Evolutionary conservation across 768 basidiomycete genomes (phyloP), one percentile per base, ranked within the genome.

Genomic region (Pleurotus ostreatus): DNA sequence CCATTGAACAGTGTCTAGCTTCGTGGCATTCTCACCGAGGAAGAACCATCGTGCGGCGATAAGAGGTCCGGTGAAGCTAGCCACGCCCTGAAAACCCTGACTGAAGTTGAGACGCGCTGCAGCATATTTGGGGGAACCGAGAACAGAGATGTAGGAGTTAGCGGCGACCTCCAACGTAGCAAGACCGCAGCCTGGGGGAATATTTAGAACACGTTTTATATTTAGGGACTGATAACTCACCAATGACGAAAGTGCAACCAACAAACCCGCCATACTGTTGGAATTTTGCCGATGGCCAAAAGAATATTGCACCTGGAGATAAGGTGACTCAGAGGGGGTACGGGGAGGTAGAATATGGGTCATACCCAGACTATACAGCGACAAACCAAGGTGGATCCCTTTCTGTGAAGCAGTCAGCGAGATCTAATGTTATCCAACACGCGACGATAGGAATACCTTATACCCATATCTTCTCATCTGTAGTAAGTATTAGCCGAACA

Each of bases 21-120:
- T 75, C 22, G 70, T 79, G 5, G 77, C 79, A 66, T 89, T 88
- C 48, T 67, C 77, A 4, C 82, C 88, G 1, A 71, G 73, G 76
- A 90, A 88, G 73, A 90, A 91, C 77, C 82, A 89, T 53, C 82
- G 75, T 3, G 86, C 82, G 20, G 86, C 88, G 62, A 90, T 90
- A 61, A 89, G 77, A 16, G 89, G 88, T 2, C 89, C 84, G 7
- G 81, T 75, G 65, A 90, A 89, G 3, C 83, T 82, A 0, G 88
- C 88, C 43, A 91, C 74, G 20, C 88, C 89, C 63, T 89, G 86
- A 73, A 87, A 89, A 3, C 86, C 85, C 70, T 91, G 89, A 58
- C 86, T 86, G 68, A 90, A 87, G 67, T 89, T 89, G 51, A 92
- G 76, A 25, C 89, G 78, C 62, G 86, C 83, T 12, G 87, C 86